Evolutionary conservation across 208 protist genomes (phyloP).

Genomic region (Acanthamoeba castellanii): DNA sequence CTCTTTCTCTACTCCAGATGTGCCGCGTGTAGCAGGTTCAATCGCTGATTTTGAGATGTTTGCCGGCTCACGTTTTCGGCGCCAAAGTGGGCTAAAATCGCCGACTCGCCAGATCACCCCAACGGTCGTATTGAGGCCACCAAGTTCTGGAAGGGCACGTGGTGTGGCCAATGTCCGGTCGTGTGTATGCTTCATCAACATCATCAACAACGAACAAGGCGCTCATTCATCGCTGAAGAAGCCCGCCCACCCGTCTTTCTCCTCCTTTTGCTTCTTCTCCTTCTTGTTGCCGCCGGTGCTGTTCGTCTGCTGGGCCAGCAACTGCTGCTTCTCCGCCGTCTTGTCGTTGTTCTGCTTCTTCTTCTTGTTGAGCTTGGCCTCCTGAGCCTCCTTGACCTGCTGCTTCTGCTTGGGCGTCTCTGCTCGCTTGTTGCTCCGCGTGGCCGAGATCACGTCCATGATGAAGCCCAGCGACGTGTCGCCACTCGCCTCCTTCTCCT

Average conservation of each 20-base stretch:
- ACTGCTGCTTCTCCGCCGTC: not conserved
- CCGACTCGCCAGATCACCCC: too few species aligned
- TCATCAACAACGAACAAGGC: too few species aligned
- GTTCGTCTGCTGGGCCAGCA: too few species aligned
- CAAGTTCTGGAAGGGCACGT: too few species aligned
- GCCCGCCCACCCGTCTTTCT: not conserved
- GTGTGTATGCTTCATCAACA: too few species aligned
- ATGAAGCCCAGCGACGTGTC: conserved; percentile 8
- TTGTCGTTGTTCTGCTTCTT: not conserved
- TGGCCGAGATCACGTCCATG: conserved; percentile 49
- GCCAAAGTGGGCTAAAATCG: not conserved
- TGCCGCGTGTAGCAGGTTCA: not conserved
- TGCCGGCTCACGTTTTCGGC: not conserved
- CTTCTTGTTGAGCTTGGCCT: not conserved
- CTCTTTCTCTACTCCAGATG: not conserved
- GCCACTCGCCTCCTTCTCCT: not conserved
- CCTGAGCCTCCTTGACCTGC: not conserved
- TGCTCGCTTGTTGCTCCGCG: not conserved
- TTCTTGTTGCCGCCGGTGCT: too few species aligned
- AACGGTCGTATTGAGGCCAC: too few species aligned
- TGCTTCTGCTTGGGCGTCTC: conserved; percentile 7
- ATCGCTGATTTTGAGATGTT: not conserved
- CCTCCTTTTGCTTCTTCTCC: too few species aligned
- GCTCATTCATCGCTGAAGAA: not conserved
- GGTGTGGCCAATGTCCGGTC: too few species aligned